Base-by-base conservation (phyloP, 306 rosid genomes). In the Gastrolobium villosum region DNA sequence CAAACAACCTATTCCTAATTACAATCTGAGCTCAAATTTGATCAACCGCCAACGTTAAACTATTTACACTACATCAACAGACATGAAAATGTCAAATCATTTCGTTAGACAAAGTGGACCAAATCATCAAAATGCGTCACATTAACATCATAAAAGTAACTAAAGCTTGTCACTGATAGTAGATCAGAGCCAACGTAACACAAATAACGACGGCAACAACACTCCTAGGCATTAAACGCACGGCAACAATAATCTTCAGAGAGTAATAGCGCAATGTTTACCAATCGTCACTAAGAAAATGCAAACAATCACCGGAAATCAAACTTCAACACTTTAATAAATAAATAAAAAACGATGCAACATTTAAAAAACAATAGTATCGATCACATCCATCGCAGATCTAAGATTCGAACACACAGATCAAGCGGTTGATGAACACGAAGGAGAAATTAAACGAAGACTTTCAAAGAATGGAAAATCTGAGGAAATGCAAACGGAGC, bases 401-500 rank as follows among this genome's bases (percentile, higher is more conserved):
- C 94, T 76, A 11, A 69, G 30, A 63, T 55, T 63, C 10, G 13
- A 48, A 84, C 68, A 54, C 49, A 36, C 75, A 85, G 90, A 92
- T 90, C 90, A 76, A 56, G 70, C 72, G 78, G 15, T 54, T 65
- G 11, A 34, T 3, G 49, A n/a, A 46, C 40, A 37, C 11, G 72
- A 28, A 45, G 4, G 45, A 13, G 50, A n/a, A 70, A 60, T 72
- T 40, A 20, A 48, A 65, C 36, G 26, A 13, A 10, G 3, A 39
- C 57, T 6, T 62, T 39, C 8, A 3, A 5, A 66, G 30, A 69
- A 62, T 0, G 20, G 4, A 28, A 30, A 45, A 36, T 6, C 48
- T 7, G 57, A 15, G 60, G 32, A 3, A 14, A 52, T 41, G 55
- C 10, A 65, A 52, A 41, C 26, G 66, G 60, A 72, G 74, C 72